A percentile compares a stretch with the other conserved stretches of the same genome.
Evolutionary conservation across 2,329 filamentous ascomycete species (phyloP).

Genomic region (Aureobasidium lini): DNA sequence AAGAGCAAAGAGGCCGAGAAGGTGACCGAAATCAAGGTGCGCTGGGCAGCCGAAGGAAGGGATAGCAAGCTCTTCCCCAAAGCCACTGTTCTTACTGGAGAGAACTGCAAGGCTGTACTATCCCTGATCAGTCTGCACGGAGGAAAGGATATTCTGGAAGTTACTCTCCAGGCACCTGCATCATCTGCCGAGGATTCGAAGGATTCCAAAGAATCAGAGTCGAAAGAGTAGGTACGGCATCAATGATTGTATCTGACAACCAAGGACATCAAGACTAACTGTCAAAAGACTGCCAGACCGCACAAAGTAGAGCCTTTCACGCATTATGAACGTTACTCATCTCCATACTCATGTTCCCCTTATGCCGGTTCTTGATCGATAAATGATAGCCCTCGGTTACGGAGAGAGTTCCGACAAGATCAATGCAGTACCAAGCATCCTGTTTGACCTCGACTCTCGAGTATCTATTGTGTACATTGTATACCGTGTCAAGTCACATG

Average conservation of each 20-base stretch:
- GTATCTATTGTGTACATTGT: not conserved
- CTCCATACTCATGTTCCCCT: not conserved
- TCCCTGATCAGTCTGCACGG: constrained; percentile 25
- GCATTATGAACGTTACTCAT: not conserved
- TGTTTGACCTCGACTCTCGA: not conserved
- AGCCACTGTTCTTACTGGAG: constrained; percentile 28
- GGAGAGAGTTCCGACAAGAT: not conserved
- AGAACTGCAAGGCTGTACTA: constrained; percentile 27
- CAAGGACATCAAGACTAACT: not conserved
- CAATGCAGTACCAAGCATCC: not conserved
- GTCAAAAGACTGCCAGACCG: constrained; percentile 16
- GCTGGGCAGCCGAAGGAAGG: constrained; percentile 26
- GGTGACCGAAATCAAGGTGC: constrained; percentile 27
- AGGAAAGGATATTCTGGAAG: constrained; percentile 30
- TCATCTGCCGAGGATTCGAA: not conserved
- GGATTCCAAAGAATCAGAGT: constrained; percentile 16
- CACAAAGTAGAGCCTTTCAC: constrained; percentile 13
- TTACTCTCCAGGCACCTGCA: constrained; percentile 20
- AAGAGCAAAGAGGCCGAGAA: constrained; percentile 23
- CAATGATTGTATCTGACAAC: not conserved
- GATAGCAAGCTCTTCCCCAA: constrained; percentile 28
- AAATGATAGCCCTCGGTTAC: not conserved
- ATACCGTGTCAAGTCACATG: not conserved
- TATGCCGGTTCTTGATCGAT: not conserved
- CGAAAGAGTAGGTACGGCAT: constrained; percentile 17